These are phyloP conservation scores for Pseudotsuga menziesii DNA, from an alignment of 75 land plant species.

Conservation along the genomic window DNA sequence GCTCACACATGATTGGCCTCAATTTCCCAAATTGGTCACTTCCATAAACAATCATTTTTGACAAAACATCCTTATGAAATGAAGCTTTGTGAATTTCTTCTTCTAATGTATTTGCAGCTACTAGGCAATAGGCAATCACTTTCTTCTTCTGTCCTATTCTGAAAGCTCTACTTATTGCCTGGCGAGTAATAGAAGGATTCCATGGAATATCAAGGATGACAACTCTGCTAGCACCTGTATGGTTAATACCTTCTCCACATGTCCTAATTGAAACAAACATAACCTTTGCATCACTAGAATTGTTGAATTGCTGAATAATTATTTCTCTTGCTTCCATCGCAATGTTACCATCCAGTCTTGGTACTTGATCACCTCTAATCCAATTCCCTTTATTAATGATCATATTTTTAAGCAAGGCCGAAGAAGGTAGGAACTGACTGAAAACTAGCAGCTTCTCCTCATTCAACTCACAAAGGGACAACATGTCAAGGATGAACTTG, in stretches of 20 bases:
- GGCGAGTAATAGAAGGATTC: constrained; percentile 84
- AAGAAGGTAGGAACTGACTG: constrained; percentile 52
- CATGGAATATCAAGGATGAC: constrained; percentile 72
- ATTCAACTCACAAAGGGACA: too few relatives aligned
- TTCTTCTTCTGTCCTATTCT: constrained; percentile 81
- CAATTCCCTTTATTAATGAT: constrained; percentile 39
- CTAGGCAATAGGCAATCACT: constrained; percentile 60
- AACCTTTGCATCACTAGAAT: constrained; percentile 49
- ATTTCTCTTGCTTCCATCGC: constrained; percentile 42
- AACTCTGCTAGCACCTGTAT: constrained; percentile 83
- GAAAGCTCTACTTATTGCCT: constrained; percentile 89
- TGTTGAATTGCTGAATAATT: constrained; percentile 64
- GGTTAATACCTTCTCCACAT: constrained; percentile 90
- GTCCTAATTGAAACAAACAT: constrained; percentile 89
- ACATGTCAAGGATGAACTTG: too few relatives aligned
- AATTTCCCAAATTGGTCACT: constrained; percentile 18
- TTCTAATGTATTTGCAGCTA: constrained; percentile 71
- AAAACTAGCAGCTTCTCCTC: constrained; percentile 78
- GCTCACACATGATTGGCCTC: constrained; percentile 26
- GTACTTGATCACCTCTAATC: constrained; percentile 49
- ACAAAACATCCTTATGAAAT: constrained; percentile 65
- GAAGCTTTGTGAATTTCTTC: constrained; percentile 61
- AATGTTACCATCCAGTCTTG: constrained; percentile 58
- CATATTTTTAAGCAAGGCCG: constrained; percentile 61
- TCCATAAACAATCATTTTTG: constrained; percentile 74